Evolutionary conservation across 495 filamentous ascomycete genomes (phyloP).

Genomic region (Tetracladium marchalianum): DNA sequence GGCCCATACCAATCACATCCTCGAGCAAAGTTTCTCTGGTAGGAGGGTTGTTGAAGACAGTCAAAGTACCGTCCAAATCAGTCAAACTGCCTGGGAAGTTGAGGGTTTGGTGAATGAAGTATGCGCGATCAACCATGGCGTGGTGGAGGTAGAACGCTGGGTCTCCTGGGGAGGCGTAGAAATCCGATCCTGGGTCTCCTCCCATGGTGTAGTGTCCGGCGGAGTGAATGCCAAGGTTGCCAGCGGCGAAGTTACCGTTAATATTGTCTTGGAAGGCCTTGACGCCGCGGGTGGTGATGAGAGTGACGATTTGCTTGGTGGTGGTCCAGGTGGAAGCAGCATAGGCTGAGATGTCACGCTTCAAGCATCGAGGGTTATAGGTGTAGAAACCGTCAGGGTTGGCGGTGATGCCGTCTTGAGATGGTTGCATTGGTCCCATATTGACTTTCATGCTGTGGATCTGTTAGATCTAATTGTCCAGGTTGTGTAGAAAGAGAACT

Average conservation of each 20-base stretch:
- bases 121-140: constrained; percentile 13
- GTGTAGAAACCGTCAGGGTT: constrained; percentile 13
- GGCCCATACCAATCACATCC: constrained; percentile 10
- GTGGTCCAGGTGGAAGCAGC: constrained; percentile 7
- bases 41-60: constrained; percentile 41
- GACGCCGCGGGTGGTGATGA: constrained; percentile 14
- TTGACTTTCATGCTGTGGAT: constrained; percentile 31
- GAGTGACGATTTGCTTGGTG: constrained; percentile 10
- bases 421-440: constrained; percentile 36
- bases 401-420: constrained; percentile 13
- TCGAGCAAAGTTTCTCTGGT: constrained; percentile 24
- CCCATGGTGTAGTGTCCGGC: constrained; percentile 16
- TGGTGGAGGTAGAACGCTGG: constrained; percentile 51
- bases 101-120: constrained; percentile 39
- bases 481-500: neutral
- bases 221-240: constrained; percentile 46
- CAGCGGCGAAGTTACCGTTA: constrained; percentile 2
- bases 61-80: constrained; percentile 43
- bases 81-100: constrained; percentile 37
- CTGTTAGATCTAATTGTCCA: constrained; percentile 7
- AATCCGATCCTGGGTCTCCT: constrained; percentile 29
- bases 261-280: constrained; percentile 9
- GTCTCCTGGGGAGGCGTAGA: constrained; percentile 52
- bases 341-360: constrained; percentile 50
- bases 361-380: constrained; percentile 59